Evolutionary conservation across 768 basidiomycete genomes (phyloP), one percentile per base, ranked within the genome.

Genomic region (Boletellus ananiceps): DNA sequence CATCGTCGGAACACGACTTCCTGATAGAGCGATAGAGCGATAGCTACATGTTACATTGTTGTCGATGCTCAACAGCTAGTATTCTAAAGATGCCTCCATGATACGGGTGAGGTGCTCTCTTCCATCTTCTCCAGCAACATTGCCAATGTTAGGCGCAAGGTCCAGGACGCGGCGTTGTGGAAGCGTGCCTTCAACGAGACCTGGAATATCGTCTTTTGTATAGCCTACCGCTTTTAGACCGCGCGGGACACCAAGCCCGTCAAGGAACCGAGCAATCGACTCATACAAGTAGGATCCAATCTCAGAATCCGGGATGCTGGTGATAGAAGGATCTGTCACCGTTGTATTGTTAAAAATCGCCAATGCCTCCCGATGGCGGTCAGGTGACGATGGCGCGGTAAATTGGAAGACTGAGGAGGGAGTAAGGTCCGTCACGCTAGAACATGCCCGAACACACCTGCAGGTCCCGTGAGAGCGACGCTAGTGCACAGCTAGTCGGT

Each of bases 121-220:
- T 37, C 92, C 92, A 65, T 94, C 90, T 38, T 84, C 85, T 27
- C 84, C 90, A 21, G 81, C 80, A 29, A 93, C 75, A 59, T 91
- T 80, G 9, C 90, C 88, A 56, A 95, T 84, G 42, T 88, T 86
- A 14, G 94, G 95, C 8, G 95, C 95, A 25, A 98, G 75, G 65
- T 96, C 93, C 54, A 98, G 67, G 5, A 98, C 94, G 15, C 94
- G 79, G 47, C 92, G 72, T 68, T 98, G 95, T 14, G 95, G 95
- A 40, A 98, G 65, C 16, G 94, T 91, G 4, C 95, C 94, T 51
- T 94, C 83, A 2, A 96, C 95, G 13, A 98, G 79, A 69, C 71
- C 78, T 27, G 76, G 70, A 11, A 93, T 72, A 57, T 94, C 90
- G 16, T 68, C 71, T 16, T 73, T 71, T 21, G 74, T 78, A 63